Percentiles rank a stretch among this genome's conserved stretches.
These are phyloP conservation scores for Panus rudis DNA, from an alignment of 768 basidiomycete genomes.

Conservation along the genomic window DNA sequence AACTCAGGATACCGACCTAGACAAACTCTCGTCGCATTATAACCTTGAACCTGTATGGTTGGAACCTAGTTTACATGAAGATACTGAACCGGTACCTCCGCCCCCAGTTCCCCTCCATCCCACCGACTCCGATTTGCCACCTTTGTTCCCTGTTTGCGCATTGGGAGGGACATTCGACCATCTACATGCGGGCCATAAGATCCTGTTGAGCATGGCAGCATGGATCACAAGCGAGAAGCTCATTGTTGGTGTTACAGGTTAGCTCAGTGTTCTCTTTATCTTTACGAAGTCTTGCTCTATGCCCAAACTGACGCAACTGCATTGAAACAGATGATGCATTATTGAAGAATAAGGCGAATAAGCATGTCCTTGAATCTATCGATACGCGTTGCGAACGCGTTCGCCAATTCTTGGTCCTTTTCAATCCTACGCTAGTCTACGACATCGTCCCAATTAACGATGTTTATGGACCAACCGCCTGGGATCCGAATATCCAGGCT, in stretches of 20 bases:
- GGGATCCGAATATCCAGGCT: conserved; percentile 84
- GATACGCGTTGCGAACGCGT: conserved; percentile 47
- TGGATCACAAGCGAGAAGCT: conserved; percentile 75
- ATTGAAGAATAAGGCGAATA: conserved; percentile 64
- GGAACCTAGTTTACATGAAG: neutral
- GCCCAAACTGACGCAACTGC: neutral
- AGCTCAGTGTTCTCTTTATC: conserved; percentile 13
- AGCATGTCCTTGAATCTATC: conserved; percentile 60
- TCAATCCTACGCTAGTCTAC: conserved; percentile 57
- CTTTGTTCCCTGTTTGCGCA: conserved; percentile 59
- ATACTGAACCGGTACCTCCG: conserved; percentile 7
- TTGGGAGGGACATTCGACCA: conserved; percentile 98
- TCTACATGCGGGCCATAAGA: conserved; percentile 95
- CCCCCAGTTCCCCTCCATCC: conserved; percentile 7
- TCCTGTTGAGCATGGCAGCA: conserved; percentile 86
- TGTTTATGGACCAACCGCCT: conserved; percentile 86
- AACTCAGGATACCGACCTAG: neutral
- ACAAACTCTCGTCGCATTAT: neutral
- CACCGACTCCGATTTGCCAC: conserved; percentile 13
- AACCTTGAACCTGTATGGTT: neutral
- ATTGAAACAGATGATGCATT: conserved; percentile 55
- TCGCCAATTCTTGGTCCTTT: conserved; percentile 60
- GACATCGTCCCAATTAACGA: conserved; percentile 74
- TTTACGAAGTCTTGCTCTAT: neutral
- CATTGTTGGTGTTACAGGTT: conserved; percentile 86